Percentiles rank a stretch among this genome's conserved stretches.
These are phyloP conservation scores for Thalassia testudinum DNA, from an alignment of 116 monocot species.

Conservation along the genomic window DNA sequence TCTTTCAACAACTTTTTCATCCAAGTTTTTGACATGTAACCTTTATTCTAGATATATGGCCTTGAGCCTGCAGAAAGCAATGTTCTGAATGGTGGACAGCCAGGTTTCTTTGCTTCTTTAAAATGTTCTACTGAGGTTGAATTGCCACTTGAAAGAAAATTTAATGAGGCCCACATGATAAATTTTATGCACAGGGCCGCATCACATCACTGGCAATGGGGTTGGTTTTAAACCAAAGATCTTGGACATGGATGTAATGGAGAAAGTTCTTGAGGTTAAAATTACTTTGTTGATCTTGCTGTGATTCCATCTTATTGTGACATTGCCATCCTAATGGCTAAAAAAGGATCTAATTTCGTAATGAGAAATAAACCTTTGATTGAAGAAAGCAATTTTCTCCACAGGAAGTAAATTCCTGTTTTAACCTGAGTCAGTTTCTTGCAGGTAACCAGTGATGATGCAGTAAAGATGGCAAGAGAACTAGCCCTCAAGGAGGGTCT, in stretches of 20 bases:
- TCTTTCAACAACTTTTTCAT: no score
- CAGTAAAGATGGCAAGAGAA: conserved; percentile 95
- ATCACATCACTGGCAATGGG: conserved; percentile 87
- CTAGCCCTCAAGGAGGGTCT: conserved; percentile 86
- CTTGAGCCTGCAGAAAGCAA: conserved; percentile 95
- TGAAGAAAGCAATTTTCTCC: no score
- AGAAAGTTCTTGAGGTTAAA: conserved; percentile 80
- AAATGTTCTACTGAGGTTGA: neutral
- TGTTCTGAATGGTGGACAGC: conserved; percentile 87
- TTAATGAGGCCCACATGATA: no score
- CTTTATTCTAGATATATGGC: conserved; percentile 63
- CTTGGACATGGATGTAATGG: conserved; percentile 96
- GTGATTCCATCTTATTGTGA: no score
- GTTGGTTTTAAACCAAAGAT: conserved; percentile 92
- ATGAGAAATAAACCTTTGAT: no score
- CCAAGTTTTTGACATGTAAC: neutral
- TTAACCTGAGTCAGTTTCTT: neutral
- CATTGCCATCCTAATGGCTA: no score
- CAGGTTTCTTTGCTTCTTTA: conserved; percentile 65
- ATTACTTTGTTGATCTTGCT: no score
- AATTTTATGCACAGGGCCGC: conserved; percentile 46
- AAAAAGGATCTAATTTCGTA: no score
- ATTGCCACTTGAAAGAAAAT: no score
- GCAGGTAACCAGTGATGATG: conserved; percentile 91
- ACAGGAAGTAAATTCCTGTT: no score